Evolutionary conservation across 306 rosid species (phyloP), one percentile per base, ranked within the genome.

Genomic region (Cyclanthera cordifolia): DNA sequence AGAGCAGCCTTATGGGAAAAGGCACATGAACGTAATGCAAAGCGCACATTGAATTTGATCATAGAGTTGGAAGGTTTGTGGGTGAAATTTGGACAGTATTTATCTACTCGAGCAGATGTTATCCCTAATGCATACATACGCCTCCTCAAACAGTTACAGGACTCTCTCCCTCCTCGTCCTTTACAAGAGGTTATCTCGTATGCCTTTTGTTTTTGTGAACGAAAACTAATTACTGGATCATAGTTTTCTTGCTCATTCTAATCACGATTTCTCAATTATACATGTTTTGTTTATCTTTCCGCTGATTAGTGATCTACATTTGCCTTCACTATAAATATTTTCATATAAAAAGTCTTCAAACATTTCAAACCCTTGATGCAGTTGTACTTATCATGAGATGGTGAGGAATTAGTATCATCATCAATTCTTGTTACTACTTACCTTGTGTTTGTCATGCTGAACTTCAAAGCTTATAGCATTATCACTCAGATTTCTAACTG

Each of bases 41-140:
- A 69, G 82, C 87, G 99, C 28, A 82, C 82, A 72, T 82, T 90
- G 69, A 83, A 63, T 73, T 74, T 94, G 85, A 88, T 94, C 39
- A 72, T 90, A 72, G 88, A 86, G 83, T 77, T 94, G 84, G 99
- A 90, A 83, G 97, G 99, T 72, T 74, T 94, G 88, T 94, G 99
- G 99, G 97, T 94, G 76, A 94, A 94, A 79, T 85, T 94, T 63
- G 99, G 99, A 72, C 99, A 94, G 79, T 94, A 90, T 79, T 73
- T 94, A 78, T 94, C 99, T 59, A 90, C 99, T 14, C 88, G 97
- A 41, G 99, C 99, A 48, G 99, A 94, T 86, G 99, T 94, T 73
- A 94, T 94, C 64, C 99, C 99, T 19, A 77, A 80, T 46, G 89
- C 96, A 69, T 94, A 94, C 74, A 90, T 85, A 64, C 68, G 73